phyloP scores from a whole-genome alignment of 2,329 filamentous ascomycete genomes.

The Parascedosporium putredinis region DNA sequence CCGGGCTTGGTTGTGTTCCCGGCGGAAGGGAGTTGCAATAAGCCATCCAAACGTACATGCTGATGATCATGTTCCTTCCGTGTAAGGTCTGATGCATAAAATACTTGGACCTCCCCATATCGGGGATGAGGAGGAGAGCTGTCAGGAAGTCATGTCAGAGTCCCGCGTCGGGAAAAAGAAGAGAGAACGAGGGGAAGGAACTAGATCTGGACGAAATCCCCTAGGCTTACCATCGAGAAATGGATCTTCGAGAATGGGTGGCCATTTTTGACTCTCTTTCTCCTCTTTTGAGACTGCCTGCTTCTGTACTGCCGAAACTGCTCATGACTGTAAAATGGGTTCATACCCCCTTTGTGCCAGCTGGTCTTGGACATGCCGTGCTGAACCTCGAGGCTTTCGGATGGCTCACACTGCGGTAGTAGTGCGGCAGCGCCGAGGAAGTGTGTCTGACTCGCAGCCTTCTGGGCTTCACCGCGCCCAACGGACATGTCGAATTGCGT shows the following conservation, averaged over 20 bases:
- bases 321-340: conserved; percentile 51
- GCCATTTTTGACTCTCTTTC: conserved; percentile 44
- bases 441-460: background rate
- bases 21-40: conserved; percentile 34
- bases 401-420: conserved; percentile 21
- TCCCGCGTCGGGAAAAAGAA: too few species aligned
- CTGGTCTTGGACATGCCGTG: background rate
- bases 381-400: background rate
- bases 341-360: conserved; percentile 17
- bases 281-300: conserved; percentile 55
- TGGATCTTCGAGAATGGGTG: conserved; percentile 52
- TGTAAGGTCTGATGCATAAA: conserved; percentile 53
- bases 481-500: conserved; percentile 34
- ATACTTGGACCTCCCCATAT: conserved; percentile 57
- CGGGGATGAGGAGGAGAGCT: conserved; percentile 56
- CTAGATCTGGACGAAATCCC: background rate
- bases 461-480: conserved; percentile 16
- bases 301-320: conserved; percentile 57
- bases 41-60: conserved; percentile 54
- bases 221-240: conserved; percentile 52
- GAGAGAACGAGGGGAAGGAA: too few species aligned
- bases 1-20: conserved; percentile 19
- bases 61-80: conserved; percentile 61
- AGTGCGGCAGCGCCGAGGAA: conserved; percentile 32
- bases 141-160: background rate